Conservation (phyloP, 2,329 filamentous ascomycete species). For the Nigrospora oryzae region DNA sequence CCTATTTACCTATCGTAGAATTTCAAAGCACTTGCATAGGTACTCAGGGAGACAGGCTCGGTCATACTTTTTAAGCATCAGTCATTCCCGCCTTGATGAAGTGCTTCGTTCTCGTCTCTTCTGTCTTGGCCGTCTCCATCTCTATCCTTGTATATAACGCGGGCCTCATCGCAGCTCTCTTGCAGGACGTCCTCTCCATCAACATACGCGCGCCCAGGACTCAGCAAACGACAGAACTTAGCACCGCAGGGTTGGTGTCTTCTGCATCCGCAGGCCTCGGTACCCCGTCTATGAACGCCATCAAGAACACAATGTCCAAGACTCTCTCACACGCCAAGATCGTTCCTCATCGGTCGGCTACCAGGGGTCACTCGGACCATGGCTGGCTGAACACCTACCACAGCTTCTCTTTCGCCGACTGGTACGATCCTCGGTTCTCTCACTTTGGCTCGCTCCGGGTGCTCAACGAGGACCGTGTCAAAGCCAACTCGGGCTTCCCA, state of each 20-base stretch:
- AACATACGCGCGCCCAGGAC: conserved; percentile 4
- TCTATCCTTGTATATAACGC: conserved; percentile 19
- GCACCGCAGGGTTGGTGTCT: too few relatives aligned
- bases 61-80: conserved; percentile 8
- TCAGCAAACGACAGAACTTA: conserved; percentile 11
- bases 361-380: conserved; percentile 70
- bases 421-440: conserved; percentile 58
- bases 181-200: conserved; percentile 3
- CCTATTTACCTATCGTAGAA: neutral
- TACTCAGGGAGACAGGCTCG: conserved; percentile 1
- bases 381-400: conserved; percentile 86
- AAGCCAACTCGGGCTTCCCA: conserved; percentile 66
- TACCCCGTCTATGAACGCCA: conserved; percentile 20
- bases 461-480: conserved; percentile 82
- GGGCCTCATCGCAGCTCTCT: conserved; percentile 6
- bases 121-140: conserved; percentile 17
- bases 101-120: conserved; percentile 12
- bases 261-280: too few relatives aligned
- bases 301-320: conserved; percentile 50
- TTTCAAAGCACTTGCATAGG: neutral
- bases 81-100: conserved; percentile 17
- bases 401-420: conserved; percentile 73
- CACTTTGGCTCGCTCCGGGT: conserved; percentile 73
- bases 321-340: conserved; percentile 62
- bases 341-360: conserved; percentile 61